Conservation (phyloP, 768 basidiomycete genomes). For the Naganishia vishniacii region DNA sequence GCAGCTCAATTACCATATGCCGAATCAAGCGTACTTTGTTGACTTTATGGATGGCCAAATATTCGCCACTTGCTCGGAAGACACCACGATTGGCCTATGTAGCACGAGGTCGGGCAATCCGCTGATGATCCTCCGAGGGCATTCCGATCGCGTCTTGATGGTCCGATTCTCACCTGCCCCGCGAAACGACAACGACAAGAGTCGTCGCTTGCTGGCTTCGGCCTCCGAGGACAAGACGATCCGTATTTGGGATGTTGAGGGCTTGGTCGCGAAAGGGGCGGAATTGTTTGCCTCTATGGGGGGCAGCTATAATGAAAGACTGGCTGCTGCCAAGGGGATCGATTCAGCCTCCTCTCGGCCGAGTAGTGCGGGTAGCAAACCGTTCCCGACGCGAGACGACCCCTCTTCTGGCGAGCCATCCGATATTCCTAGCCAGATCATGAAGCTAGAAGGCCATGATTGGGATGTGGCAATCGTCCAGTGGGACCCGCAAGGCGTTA, state of each 20-base stretch:
- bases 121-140: slow-evolving; percentile 30
- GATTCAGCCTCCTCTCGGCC: slow-evolving; percentile 6
- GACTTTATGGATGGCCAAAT: slow-evolving; percentile 46
- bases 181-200: slow-evolving; percentile 26
- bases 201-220: slow-evolving; percentile 37
- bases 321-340: slow-evolving; percentile 1
- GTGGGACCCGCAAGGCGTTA: slow-evolving; percentile 24
- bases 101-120: slow-evolving; percentile 33
- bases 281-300: slow-evolving; percentile 17
- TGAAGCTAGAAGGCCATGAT: slow-evolving; percentile 25
- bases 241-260: slow-evolving; percentile 39
- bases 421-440: slow-evolving; percentile 21
- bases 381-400: background rate
- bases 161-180: slow-evolving; percentile 28
- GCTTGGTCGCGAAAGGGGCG: slow-evolving; percentile 14
- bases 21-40: slow-evolving; percentile 45
- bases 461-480: slow-evolving; percentile 25
- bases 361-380: slow-evolving; percentile 1
- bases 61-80: slow-evolving; percentile 45
- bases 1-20: slow-evolving; percentile 15
- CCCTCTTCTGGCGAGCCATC: background rate
- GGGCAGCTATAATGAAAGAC: slow-evolving; percentile 11
- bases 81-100: slow-evolving; percentile 42
- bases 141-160: slow-evolving; percentile 39
- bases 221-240: slow-evolving; percentile 43